Evolutionary conservation across 495 filamentous ascomycete genomes (phyloP).

Genomic region (Podospora pseudocomata): DNA sequence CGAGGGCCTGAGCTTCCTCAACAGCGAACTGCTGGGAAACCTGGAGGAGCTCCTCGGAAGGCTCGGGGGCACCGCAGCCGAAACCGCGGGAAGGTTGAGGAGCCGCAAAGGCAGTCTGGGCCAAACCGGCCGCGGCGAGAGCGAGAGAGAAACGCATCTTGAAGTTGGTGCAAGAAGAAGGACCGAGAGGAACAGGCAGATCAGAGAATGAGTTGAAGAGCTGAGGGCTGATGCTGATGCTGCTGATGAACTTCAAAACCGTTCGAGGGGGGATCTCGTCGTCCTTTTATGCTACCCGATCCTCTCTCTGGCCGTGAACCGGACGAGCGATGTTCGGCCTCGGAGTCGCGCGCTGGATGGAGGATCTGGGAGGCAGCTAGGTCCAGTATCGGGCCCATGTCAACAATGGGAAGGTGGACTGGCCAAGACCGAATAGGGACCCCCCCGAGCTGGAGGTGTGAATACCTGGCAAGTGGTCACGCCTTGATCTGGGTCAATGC

Average conservation of each 20-base stretch:
- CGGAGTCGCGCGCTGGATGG: background rate
- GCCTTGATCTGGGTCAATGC: slow-evolving; percentile 12
- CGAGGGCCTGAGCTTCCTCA: slow-evolving; percentile 21
- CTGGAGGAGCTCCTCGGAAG: slow-evolving; percentile 35
- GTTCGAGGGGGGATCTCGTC: background rate
- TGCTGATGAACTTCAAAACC: background rate
- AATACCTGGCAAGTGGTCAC: background rate
- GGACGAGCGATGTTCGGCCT: background rate
- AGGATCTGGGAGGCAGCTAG: background rate
- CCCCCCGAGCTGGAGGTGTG: background rate
- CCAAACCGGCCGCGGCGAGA: slow-evolving; percentile 28
- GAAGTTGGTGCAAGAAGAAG: slow-evolving; percentile 8
- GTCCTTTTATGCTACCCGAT: background rate
- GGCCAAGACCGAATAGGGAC: background rate
- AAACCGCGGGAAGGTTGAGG: slow-evolving; percentile 15
- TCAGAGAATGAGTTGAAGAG: slow-evolving; percentile 4
- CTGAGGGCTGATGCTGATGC: background rate
- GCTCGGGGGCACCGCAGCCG: slow-evolving; percentile 42
- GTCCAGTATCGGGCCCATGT: background rate
- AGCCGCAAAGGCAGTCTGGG: slow-evolving; percentile 31
- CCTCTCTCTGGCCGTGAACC: background rate
- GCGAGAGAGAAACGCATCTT: slow-evolving; percentile 40
- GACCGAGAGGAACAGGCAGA: slow-evolving; percentile 10
- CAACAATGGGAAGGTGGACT: background rate
- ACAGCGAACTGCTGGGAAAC: slow-evolving; percentile 30